Conservation (phyloP, 108 stramenopile species). For the Cyclotella sp. region DNA sequence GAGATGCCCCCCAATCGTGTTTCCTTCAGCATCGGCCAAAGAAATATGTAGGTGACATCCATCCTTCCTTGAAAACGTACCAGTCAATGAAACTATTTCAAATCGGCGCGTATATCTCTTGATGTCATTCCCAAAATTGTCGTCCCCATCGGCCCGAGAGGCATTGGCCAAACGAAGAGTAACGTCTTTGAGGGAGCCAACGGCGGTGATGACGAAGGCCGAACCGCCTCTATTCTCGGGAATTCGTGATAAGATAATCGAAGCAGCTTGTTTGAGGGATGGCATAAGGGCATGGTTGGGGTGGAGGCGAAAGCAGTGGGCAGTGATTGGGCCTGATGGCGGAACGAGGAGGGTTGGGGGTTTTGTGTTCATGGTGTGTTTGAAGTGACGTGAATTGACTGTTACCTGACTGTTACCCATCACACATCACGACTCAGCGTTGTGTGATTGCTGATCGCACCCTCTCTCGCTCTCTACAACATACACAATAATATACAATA, state of each 20-base stretch:
- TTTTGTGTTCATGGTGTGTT: constrained; percentile 11
- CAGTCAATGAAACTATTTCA: constrained; percentile 77
- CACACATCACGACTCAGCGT: too few species aligned
- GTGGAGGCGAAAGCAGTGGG: constrained; percentile 63
- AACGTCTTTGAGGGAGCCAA: constrained; percentile 66
- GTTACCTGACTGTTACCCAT: too few species aligned
- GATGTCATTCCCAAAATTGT: constrained; percentile 46
- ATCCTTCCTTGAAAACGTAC: constrained; percentile 62
- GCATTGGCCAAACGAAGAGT: constrained; percentile 82
- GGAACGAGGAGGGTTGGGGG: constrained; percentile 23
- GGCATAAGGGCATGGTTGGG: constrained; percentile 64
- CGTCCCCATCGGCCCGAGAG: constrained; percentile 20
- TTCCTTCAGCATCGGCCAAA: constrained; percentile 49
- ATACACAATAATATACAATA: too few species aligned
- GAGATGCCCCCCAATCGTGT: constrained; percentile 77
- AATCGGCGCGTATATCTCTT: constrained; percentile 61
- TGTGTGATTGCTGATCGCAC: too few species aligned
- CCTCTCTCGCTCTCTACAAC: too few species aligned
- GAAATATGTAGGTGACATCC: constrained; percentile 72
- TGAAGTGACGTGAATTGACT: too few species aligned
- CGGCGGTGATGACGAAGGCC: constrained; percentile 71
- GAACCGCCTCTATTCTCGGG: constrained; percentile 47
- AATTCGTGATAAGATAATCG: constrained; percentile 25
- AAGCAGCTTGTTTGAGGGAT: constrained; percentile 52
- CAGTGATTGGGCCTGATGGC: constrained; percentile 52